phyloP scores from a whole-genome alignment of 306 rosid species.

The Inga laurina region DNA sequence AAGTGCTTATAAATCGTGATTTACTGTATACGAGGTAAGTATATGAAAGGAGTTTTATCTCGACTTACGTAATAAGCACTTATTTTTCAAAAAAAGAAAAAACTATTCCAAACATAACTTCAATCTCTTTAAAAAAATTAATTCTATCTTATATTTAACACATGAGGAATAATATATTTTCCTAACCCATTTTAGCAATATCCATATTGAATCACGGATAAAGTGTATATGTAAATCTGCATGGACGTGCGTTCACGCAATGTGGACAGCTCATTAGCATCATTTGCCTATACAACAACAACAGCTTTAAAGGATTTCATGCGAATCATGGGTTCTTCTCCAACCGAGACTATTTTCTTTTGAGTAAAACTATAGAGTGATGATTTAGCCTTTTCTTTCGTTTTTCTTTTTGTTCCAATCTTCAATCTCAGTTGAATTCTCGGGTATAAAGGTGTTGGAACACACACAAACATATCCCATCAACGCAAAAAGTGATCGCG shows the following conservation, averaged over 20 bases:
- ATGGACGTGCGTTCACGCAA: conserved; percentile 1
- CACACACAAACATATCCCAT: conserved; percentile 4
- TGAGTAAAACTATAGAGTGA: not conserved
- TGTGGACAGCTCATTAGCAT: not conserved
- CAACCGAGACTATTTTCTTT: not conserved
- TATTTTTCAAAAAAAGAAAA: too few species aligned
- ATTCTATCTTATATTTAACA: too few species aligned
- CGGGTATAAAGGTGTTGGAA: conserved; percentile 19
- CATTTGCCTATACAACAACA: not conserved
- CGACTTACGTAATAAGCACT: too few species aligned
- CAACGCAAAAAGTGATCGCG: not conserved
- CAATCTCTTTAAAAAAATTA: too few species aligned
- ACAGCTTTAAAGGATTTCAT: conserved; percentile 33
- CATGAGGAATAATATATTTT: too few species aligned
- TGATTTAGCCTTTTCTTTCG: not conserved
- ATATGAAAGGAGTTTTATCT: too few species aligned
- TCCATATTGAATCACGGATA: not conserved
- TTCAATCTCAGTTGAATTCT: conserved; percentile 17
- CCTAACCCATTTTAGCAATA: not conserved
- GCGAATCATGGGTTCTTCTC: conserved; percentile 22
- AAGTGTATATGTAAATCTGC: not conserved
- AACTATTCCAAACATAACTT: too few species aligned
- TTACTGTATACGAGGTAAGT: too few species aligned
- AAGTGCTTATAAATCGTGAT: too few species aligned
- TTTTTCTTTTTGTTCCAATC: conserved; percentile 5